Evolutionary conservation across 495 filamentous ascomycete species (phyloP).

Genomic region (Aspergillus panamensis): DNA sequence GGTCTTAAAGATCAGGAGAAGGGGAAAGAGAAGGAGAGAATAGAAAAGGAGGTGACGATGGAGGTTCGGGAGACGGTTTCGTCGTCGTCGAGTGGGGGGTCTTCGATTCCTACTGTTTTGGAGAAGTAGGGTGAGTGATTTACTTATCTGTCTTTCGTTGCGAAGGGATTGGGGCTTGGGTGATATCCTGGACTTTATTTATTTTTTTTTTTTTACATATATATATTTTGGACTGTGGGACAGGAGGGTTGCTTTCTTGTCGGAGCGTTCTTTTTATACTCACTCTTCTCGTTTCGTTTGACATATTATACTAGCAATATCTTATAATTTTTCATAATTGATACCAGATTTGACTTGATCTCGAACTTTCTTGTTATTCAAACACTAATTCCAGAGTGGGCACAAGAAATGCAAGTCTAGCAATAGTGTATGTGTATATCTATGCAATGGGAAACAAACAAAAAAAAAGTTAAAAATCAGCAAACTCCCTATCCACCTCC

Average conservation of each 20-base stretch:
- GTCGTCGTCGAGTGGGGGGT: constrained; percentile 1
- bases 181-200: not conserved
- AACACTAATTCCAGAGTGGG: too few relatives aligned
- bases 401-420: not conserved
- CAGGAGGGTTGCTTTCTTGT: too few relatives aligned
- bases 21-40: not conserved
- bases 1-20: constrained; percentile 11
- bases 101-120: not conserved
- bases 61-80: not conserved
- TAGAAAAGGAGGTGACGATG: not conserved
- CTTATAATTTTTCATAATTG: too few relatives aligned
- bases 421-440: not conserved
- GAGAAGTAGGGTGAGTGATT: not conserved
- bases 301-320: too few relatives aligned
- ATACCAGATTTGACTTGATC: too few relatives aligned
- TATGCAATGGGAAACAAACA: not conserved
- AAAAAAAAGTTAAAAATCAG: constrained; percentile 34
- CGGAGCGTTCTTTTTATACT: too few relatives aligned
- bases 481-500: constrained; percentile 81
- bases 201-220: not conserved
- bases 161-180: too few relatives aligned
- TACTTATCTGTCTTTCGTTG: not conserved
- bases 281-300: too few relatives aligned
- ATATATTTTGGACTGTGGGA: too few relatives aligned
- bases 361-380: too few relatives aligned